phyloP scores from a whole-genome alignment of 148 eudicot genomes.

The Limonium bicolor region DNA sequence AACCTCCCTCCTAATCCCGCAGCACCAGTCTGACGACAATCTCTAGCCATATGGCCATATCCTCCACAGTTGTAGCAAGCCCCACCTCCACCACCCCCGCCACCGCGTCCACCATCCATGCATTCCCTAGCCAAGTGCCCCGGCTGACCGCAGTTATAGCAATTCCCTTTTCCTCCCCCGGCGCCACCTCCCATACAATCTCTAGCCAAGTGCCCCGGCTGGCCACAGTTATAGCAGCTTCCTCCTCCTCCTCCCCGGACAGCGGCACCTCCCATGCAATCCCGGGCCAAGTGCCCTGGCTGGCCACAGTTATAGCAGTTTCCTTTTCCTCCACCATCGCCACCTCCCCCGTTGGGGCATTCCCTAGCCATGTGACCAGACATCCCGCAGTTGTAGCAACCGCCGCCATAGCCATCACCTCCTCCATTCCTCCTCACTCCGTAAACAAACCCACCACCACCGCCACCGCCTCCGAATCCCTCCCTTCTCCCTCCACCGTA shows the following conservation, averaged over 20 bases:
- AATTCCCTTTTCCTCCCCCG: conserved; percentile 4
- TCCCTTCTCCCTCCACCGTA: background rate
- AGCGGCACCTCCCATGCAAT: background rate
- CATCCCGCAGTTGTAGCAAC: conserved; percentile 1
- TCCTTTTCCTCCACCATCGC: background rate
- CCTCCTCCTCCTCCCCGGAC: conserved; percentile 1
- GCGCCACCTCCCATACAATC: conserved; percentile 8
- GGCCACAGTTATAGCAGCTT: conserved; percentile 15
- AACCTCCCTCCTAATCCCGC: conserved; percentile 12
- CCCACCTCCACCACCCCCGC: conserved; percentile 24
- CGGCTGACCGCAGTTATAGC: conserved; percentile 15
- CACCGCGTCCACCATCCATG: conserved; percentile 2
- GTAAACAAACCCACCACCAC: background rate
- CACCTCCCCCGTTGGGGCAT: background rate
- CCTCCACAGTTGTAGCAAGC: conserved; percentile 20
- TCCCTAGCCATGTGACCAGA: conserved; percentile 1
- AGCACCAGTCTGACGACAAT: conserved; percentile 19
- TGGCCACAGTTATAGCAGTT: conserved; percentile 1
- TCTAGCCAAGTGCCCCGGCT: conserved; percentile 17
- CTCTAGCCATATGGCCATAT: conserved; percentile 33
- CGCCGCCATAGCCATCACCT: background rate
- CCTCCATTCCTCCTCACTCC: conserved; percentile 1
- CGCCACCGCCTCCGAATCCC: background rate
- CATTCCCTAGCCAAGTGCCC: conserved; percentile 32
- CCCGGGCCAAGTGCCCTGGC: background rate